phyloP scores from a whole-genome alignment of 768 basidiomycete genomes.

The Hericium alpestre region DNA sequence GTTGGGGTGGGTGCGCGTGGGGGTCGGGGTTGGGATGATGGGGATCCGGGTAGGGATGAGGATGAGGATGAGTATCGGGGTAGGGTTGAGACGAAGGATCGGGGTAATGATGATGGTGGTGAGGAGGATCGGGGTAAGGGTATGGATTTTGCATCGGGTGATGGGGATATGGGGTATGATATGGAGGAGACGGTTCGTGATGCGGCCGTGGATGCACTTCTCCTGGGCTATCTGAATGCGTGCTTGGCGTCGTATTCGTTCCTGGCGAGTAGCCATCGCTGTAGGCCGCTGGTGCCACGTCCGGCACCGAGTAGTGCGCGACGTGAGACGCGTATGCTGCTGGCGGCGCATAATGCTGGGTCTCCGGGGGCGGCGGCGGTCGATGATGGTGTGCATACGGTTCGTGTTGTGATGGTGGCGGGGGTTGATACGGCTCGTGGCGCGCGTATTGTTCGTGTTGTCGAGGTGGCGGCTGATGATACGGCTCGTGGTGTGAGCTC shows the following conservation, averaged over 20 bases:
- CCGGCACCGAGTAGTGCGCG: neutral
- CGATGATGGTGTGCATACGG: neutral
- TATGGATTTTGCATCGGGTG: too few relatives aligned
- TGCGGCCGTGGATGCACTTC: too few relatives aligned
- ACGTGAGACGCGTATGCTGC: neutral
- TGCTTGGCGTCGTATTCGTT: neutral
- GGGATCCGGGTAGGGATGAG: too few relatives aligned
- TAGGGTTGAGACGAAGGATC: too few relatives aligned
- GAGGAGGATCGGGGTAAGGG: too few relatives aligned
- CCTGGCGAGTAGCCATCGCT: neutral
- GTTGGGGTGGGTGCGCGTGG: neutral
- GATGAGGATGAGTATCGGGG: too few relatives aligned
- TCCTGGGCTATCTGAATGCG: neutral
- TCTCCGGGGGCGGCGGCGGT: neutral
- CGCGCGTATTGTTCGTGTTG: neutral
- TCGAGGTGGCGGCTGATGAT: neutral
- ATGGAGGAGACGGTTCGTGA: too few relatives aligned
- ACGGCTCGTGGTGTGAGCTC: too few relatives aligned
- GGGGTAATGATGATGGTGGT: too few relatives aligned
- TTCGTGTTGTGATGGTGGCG: neutral
- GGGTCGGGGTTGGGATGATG: neutral
- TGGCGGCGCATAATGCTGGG: neutral
- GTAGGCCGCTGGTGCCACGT: neutral
- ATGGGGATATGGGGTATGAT: too few relatives aligned
- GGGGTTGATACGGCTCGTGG: neutral